Evolutionary conservation across 1,139 yeast species (phyloP), one percentile per base, ranked within the genome.

Genomic region (Candida pseudocylindracea): DNA sequence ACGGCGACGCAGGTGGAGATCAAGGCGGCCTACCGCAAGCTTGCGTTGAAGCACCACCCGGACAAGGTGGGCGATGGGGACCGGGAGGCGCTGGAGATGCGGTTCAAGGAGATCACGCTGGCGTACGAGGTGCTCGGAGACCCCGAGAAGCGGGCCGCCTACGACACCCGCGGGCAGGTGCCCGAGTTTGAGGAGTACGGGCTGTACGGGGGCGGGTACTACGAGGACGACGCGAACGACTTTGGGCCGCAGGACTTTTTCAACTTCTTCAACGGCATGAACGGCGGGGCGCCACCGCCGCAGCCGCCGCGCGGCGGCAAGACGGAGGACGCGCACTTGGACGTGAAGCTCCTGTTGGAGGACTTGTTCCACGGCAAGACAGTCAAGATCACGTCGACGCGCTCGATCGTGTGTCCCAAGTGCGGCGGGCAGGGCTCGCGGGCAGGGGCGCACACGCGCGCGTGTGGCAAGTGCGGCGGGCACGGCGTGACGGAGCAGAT

Each of bases 321-420:
- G 32, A 78, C 92, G 0, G 73, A 63, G 7, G 85, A 81, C 47
- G 91, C 85, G 0, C 54, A 56, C 24, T 51, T 79, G 33, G 67
- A 69, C 29, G 66, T 76, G 8, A 67, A 63, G 7, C 71, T 83
- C 8, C 61, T 76, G 0, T 52, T 83, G 35, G 81, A 72, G 36
- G 95, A 85, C 38, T 53, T 81, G 31, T 88, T 68, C 57, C 67
- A 67, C 41, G 96, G 98, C 8, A 80, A 80, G 46, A 67, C 72
- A 11, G 63, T 81, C 39, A 76, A 80, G 47, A 68, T 80, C 44
- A 65, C 80, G 3, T 66, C 80, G 4, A 68, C 76, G 3, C 65
- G 95, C 45, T 68, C 78, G 44, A 61, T 75, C 12, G 53, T 81
- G 7, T 85, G 96, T 54, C 49, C 60, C 2, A 49, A 55, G 30